Evolutionary conservation across 2,329 filamentous ascomycete genomes (phyloP), one percentile per base, ranked within the genome.

Genomic region (Thielaviopsis populi): DNA sequence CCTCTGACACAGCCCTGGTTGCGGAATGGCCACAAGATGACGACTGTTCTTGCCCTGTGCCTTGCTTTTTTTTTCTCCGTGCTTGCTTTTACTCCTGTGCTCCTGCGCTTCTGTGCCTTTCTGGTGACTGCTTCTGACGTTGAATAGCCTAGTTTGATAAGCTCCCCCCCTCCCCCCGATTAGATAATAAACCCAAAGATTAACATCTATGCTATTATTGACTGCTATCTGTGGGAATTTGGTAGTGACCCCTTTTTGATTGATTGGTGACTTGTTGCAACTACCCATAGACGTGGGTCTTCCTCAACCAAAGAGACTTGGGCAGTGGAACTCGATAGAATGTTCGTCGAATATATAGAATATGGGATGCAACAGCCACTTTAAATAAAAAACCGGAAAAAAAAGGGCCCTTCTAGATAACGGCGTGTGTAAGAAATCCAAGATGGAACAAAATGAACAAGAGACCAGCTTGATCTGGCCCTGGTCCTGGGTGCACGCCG

Each of bases 101-200:
- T 48, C 13, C 46, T 24, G 19, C 22, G 46, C 46, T n/a, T 50
- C 33, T 37, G 33, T 8, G 6, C n/a, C 10, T 53, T 54, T 17
- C 33, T n/a, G 48, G 24, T 54, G 42, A 1, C 33, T 50, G 7
- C 10, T 54, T 33, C 50, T 54, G 50, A 54, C 27, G 27, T 54
- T 33, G 6, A 15, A 30, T 54, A 4, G 22, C 50, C 15, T 17
- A 17, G 17, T 27, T 33, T 54, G 50, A 54, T 54, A 54, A 33
- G 50, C 7, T 15, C 33, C 8, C 33, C 30, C 5, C 10, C 33
- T 8, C 33, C 30, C 5, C 10, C 50, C 17, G 50, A 30, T n/a
- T 19, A 54, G 24, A 54, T 54, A 8, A 27, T 33, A 54, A 33
- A 17, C 53, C 66, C 69, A 70, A 54, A 24, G 24, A 54, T 54